Conservation (phyloP, 331 rosid genomes). For the Pyracantha coccinea region DNA sequence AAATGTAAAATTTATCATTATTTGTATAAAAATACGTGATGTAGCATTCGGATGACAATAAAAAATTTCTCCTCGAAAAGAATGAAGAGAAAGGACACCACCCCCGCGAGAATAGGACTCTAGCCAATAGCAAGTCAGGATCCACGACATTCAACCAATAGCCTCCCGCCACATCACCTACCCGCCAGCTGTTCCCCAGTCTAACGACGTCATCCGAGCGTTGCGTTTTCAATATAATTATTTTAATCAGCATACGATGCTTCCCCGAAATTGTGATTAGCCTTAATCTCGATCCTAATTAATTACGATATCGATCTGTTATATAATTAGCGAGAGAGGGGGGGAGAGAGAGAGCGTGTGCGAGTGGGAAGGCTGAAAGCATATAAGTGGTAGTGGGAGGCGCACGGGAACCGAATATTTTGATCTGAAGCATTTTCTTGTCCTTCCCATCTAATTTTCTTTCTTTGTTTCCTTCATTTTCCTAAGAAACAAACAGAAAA, state of each 20-base stretch:
- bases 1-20: accelerated
- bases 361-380: neutral
- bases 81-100: neutral
- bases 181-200: neutral
- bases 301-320: neutral
- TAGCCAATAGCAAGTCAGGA: neutral
- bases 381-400: neutral
- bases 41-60: accelerated
- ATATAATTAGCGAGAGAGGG: neutral
- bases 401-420: neutral
- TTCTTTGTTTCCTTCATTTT: neutral
- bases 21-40: accelerated
- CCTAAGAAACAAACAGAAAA: neutral
- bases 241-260: neutral
- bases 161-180: neutral
- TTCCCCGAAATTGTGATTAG: neutral
- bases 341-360: neutral
- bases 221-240: neutral
- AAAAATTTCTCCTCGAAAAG: too few species aligned
- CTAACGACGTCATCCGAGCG: neutral
- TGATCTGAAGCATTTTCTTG: neutral
- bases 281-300: neutral
- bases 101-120: neutral
- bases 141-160: too few species aligned
- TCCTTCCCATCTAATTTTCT: neutral